Conservation (phyloP, 306 rosid genomes). For the Sicyos edulis region DNA sequence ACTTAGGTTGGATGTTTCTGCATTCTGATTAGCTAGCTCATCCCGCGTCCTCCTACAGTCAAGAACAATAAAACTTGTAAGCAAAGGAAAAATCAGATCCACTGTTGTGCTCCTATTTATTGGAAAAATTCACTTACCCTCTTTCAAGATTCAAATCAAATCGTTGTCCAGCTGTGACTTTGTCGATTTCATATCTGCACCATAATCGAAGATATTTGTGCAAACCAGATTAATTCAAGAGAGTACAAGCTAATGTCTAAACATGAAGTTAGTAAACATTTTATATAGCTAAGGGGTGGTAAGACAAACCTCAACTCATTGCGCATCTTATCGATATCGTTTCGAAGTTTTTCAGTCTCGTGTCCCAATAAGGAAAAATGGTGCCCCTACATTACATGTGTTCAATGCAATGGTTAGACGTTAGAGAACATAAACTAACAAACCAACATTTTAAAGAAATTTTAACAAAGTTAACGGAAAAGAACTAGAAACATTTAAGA, state of each 20-base stretch:
- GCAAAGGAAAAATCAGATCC: not conserved
- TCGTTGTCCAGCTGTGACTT: slow-evolving; percentile 91
- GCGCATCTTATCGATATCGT: slow-evolving; percentile 93
- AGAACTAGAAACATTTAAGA: not conserved
- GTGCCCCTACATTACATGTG: slow-evolving; percentile 57
- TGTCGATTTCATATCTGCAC: slow-evolving; percentile 83
- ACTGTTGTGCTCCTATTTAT: not conserved
- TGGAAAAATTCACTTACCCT: slow-evolving; percentile 44
- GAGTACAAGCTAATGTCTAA: not conserved
- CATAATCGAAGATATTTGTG: slow-evolving; percentile 23
- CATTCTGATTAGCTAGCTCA: slow-evolving; percentile 73
- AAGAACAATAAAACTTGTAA: slow-evolving; percentile 13
- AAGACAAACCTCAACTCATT: slow-evolving; percentile 67
- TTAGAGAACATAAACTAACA: slow-evolving; percentile 21
- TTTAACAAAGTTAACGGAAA: not conserved
- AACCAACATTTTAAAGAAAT: not conserved
- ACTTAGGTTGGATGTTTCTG: slow-evolving; percentile 77
- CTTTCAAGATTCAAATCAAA: slow-evolving; percentile 94
- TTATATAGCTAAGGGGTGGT: not conserved
- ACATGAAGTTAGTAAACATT: not conserved
- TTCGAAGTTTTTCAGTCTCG: slow-evolving; percentile 81
- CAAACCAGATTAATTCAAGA: slow-evolving; percentile 20
- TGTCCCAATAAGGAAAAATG: slow-evolving; percentile 88
- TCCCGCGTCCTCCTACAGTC: slow-evolving; percentile 81
- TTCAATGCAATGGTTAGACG: slow-evolving; percentile 10